Evolutionary conservation across 768 basidiomycete genomes (phyloP), one percentile per base, ranked within the genome.

Genomic region (Leccinum subgranulosum): DNA sequence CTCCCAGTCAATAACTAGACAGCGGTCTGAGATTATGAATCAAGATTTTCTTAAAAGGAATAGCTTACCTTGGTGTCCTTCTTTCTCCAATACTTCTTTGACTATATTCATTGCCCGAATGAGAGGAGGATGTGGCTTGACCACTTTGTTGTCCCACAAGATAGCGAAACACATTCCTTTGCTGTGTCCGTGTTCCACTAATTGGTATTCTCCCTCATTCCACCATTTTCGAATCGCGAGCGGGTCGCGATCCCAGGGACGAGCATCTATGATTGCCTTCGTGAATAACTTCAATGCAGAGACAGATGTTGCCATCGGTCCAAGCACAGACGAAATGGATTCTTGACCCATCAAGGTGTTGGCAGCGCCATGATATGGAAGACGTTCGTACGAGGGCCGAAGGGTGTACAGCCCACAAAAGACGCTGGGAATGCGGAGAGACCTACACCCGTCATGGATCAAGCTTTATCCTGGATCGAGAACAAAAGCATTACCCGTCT

Each of bases 321-420:
- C 92, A 10, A 92, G 77, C 28, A 92, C 88, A 3, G 90, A 90
- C 9, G 76, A 77, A 28, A 90, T 71, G 15, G 85, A 83, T 55
- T 92, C 90, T 70, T 88, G 85, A 23, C 92, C 92, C 70, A 85
- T 80, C 48, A 85, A 69, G 1, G 84, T 81, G 68, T 89, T 91
- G 4, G 80, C 76, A 3, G 83, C 81, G 11, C 85, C 85, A 34
- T 76, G 74, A 70, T 88, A 92, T 0, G 92, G 92, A 4, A 92
- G 72, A 21, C 91, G 83, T 49, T 82, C 77, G 63, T 79, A 88
- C 14, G 86, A 88, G 0, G 88, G 88, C 1, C 90, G 81, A 29
- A 94, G 76, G 5, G 84, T 85, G 69, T 91, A 94, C 17, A 89
- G 60, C 1, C 88, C 88, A 58, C 83, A 83, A 66, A 90, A 87